A percentile compares a stretch with the other conserved stretches of the same genome.
Conservation (phyloP, 2,329 filamentous ascomycete genomes). For the Scytalidium sp. region DNA sequence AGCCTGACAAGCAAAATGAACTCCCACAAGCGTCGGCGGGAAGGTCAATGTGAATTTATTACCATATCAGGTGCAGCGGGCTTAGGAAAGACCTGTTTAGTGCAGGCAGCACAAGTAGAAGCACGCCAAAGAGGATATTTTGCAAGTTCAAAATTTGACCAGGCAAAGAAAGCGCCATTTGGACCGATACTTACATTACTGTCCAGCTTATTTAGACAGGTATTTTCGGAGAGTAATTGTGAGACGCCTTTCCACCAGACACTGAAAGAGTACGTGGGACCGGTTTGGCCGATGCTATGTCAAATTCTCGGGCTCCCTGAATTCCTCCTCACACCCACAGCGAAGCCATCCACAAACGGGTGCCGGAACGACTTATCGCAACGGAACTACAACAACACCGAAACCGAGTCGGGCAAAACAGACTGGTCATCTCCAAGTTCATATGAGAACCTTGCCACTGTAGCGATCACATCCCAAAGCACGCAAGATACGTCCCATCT, state of each 20-base stretch:
- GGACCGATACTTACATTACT: constrained; percentile 62
- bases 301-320: constrained; percentile 62
- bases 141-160: constrained; percentile 65
- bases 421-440: too few species aligned
- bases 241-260: constrained; percentile 61
- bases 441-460: too few species aligned
- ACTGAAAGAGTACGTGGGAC: constrained; percentile 59
- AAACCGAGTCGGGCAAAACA: too few species aligned
- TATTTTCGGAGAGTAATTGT: constrained; percentile 64
- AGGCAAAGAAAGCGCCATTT: constrained; percentile 57
- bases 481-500: constrained; percentile 59
- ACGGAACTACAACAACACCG: constrained; percentile 24
- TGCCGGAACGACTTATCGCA: too few species aligned
- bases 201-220: constrained; percentile 64
- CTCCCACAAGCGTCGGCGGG: constrained; percentile 50
- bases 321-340: constrained; percentile 51
- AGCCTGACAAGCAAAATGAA: constrained; percentile 22
- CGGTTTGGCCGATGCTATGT: constrained; percentile 63
- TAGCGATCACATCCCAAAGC: constrained; percentile 46
- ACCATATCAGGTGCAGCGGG: constrained; percentile 60
- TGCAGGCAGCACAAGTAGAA: constrained; percentile 60
- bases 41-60: constrained; percentile 62
- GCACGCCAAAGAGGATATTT: constrained; percentile 62
- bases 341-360: too few species aligned
- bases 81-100: constrained; percentile 63